A percentile compares a stretch with the other conserved stretches of the same genome.
Evolutionary conservation across 2,329 filamentous ascomycete species (phyloP).

Genomic region (Talaromyces piceae): DNA sequence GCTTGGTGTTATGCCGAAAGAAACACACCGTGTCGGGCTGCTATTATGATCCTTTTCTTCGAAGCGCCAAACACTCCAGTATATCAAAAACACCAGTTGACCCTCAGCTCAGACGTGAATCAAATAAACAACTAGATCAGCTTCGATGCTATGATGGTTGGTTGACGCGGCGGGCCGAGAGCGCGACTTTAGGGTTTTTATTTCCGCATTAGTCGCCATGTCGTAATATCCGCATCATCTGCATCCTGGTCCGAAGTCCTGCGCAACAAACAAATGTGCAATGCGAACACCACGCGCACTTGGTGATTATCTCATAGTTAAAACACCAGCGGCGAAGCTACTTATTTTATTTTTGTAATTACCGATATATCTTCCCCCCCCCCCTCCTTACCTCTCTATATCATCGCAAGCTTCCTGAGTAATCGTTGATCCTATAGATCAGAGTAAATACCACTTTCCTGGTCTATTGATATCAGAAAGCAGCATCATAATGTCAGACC

Average conservation of each 20-base stretch:
- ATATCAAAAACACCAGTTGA: background rate
- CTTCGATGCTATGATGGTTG: background rate
- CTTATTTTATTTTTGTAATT: background rate
- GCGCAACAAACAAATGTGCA: background rate
- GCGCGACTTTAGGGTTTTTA: background rate
- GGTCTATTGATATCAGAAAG: background rate
- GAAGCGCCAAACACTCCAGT: background rate
- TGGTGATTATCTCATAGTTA: background rate
- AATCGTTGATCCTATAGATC: background rate
- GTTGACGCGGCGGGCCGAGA: background rate
- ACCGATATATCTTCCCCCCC: too few species aligned
- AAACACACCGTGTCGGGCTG: background rate
- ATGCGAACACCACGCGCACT: background rate
- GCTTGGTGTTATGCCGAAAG: background rate
- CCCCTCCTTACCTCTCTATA: too few species aligned
- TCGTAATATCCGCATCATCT: background rate
- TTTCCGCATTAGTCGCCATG: background rate
- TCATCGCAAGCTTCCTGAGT: too few species aligned
- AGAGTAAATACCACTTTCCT: background rate
- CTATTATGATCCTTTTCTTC: background rate
- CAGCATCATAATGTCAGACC: constrained; percentile 11
- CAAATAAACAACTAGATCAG: background rate
- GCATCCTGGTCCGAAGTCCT: background rate
- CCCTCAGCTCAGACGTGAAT: background rate
- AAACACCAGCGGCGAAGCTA: background rate